Percentiles rank a stretch among this genome's conserved stretches.
These are phyloP conservation scores for Benincasa hispida DNA, from an alignment of 306 rosid genomes.

Conservation along the genomic window DNA sequence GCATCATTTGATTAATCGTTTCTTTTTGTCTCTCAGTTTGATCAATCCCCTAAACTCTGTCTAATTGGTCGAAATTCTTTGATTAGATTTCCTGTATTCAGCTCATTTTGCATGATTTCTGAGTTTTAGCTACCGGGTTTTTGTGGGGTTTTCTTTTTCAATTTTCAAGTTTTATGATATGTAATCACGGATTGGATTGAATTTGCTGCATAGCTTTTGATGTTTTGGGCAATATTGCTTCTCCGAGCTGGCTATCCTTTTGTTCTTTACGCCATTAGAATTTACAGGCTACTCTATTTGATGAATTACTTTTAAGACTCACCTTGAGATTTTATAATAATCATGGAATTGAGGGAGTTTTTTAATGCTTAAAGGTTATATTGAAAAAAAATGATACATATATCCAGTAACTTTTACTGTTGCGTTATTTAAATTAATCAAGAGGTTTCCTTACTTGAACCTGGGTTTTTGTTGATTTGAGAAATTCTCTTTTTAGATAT, in stretches of 20 bases:
- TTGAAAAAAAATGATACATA: neutral
- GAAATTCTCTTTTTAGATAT: neutral
- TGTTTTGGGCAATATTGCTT: neutral
- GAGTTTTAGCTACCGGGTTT: neutral
- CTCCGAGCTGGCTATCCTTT: neutral
- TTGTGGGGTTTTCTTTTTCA: neutral
- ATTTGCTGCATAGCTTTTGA: neutral
- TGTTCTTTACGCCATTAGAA: neutral
- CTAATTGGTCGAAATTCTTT: neutral
- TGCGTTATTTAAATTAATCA: neutral
- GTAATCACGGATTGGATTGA: neutral
- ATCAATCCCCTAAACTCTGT: neutral
- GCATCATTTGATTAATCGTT: neutral
- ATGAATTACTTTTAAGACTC: constrained; percentile 1
- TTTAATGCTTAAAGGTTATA: neutral
- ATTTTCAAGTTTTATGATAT: neutral
- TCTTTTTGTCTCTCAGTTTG: neutral
- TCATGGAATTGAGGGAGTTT: constrained; percentile 1
- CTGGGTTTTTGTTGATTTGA: neutral
- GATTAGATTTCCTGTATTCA: neutral
- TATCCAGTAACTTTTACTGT: neutral
- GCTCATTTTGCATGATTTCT: neutral
- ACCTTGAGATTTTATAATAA: neutral
- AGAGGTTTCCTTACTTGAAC: neutral
- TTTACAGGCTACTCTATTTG: neutral